Evolutionary conservation across 2,329 filamentous ascomycete genomes (phyloP).

Genomic region (Penicillium capsulatum): DNA sequence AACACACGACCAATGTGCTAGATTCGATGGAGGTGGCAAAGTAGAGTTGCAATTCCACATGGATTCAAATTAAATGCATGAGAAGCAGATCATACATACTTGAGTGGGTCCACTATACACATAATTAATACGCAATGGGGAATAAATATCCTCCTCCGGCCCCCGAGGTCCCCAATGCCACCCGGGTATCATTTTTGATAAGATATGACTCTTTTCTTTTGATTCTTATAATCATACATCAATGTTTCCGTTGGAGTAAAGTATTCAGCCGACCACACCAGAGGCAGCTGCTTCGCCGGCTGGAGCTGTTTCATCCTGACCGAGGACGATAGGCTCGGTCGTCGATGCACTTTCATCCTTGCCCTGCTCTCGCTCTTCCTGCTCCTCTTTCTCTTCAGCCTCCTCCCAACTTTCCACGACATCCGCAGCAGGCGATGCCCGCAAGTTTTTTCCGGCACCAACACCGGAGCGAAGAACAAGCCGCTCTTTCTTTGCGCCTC

Average conservation of each 20-base stretch:
- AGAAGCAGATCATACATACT: too few species aligned
- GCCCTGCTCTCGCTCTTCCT: constrained; percentile 23
- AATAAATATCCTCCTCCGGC: too few species aligned
- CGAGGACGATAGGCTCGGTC: background rate
- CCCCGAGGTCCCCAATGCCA: constrained; percentile 16
- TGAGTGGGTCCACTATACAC: too few species aligned
- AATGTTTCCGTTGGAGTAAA: background rate
- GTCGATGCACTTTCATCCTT: background rate
- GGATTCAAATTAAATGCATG: too few species aligned
- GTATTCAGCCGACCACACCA: background rate
- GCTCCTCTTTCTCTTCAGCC: constrained; percentile 43
- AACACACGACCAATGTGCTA: too few species aligned
- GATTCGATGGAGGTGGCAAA: too few species aligned
- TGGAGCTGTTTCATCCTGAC: background rate
- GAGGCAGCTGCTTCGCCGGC: background rate
- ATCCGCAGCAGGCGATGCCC: constrained; percentile 23
- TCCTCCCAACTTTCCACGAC: constrained; percentile 48
- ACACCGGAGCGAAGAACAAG: constrained; percentile 36
- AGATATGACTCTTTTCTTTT: background rate
- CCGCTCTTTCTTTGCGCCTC: constrained; percentile 28
- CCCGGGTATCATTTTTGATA: constrained; percentile 14
- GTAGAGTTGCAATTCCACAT: too few species aligned
- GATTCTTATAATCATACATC: constrained; percentile 11
- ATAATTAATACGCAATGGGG: too few species aligned
- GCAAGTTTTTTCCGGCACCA: constrained; percentile 29